Base-by-base conservation (phyloP, 192 early-diverging fungal genomes). In the Mortierella hygrophila region DNA sequence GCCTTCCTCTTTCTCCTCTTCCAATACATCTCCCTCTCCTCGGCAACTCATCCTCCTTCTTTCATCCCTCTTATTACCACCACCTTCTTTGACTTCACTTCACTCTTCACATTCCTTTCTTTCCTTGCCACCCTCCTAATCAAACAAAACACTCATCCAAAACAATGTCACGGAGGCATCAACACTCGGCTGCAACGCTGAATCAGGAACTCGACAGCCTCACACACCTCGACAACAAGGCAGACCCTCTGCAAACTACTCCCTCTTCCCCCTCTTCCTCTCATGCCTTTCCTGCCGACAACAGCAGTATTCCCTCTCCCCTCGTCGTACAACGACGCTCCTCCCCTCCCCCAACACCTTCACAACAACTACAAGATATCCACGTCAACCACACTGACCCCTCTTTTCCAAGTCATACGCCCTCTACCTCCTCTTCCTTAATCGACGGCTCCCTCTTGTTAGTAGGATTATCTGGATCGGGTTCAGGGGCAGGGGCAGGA, bases 101-200 rank as follows among this genome's bases (percentile, higher is more conserved):
- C 81, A 23, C 44, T 75, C 55, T 47, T 6, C 37, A 55, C 52
- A 71, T 72, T 7, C 69, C 69, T 47, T 54, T 68, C 18, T 38
- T 38, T 52, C 0, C 35, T 35, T 35, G 35, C 35, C 35, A 35
- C 73, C 47, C 9, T 26, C 54, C 26, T 32, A 46, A 46, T 26
- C 55, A 60, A 26, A 57, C 55, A 57, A 57, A 7, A n/a, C 4
- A 60, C 55, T 60, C 55, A 10, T 60, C 55, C 55, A 5, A 5
- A 60, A 8, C 55, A 60, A 60, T 60, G 55, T 60, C 55, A 60
- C 6, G 7, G n/a, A 26, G 55, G n/a, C 55, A 60, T 60, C 55
- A 60, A 60, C 55, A 60, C n/a, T 60, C 55, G 26, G 9, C 55
- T 6, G n/a, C 55, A 60, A 60, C 55, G 9, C n/a, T 60, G n/a